A percentile compares a stretch with the other conserved stretches of the same genome.
These are phyloP conservation scores for Breviolum minutum DNA, from an alignment of 73 alveolate genomes.

Conservation along the genomic window DNA sequence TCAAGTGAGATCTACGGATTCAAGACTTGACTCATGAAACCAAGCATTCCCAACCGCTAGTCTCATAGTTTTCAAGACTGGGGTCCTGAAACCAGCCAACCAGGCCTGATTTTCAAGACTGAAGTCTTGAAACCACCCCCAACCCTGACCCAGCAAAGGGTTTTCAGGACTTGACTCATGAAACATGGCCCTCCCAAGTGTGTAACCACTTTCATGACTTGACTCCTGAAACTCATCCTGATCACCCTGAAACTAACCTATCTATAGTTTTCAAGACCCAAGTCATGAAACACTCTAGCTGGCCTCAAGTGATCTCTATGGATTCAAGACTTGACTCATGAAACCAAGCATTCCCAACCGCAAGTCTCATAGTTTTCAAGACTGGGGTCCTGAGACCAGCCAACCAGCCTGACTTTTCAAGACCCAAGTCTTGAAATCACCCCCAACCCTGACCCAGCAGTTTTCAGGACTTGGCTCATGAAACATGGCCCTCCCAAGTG, in stretches of 20 bases:
- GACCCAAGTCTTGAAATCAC: not conserved
- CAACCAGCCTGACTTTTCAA: not conserved
- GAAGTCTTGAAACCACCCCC: not conserved
- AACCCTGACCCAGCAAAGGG: not conserved
- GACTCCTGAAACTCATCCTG: not conserved
- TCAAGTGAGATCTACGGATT: not conserved
- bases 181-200: not conserved
- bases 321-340: constrained; percentile 2
- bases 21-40: constrained; percentile 15
- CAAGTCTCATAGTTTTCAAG: not conserved
- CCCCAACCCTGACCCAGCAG: not conserved
- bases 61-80: not conserved
- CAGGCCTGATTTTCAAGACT: not conserved
- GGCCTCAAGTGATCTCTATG: not conserved
- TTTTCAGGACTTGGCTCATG: not conserved
- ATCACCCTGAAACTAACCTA: not conserved
- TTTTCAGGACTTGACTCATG: not conserved
- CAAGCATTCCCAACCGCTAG: not conserved
- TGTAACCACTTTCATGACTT: constrained; percentile 41
- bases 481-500: not conserved
- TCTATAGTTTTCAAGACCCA: not conserved
- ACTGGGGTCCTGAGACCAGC: not conserved
- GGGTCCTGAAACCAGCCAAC: not conserved
- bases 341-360: not conserved
- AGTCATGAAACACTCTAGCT: not conserved